Base-by-base conservation (phyloP, 208 protist genomes). In the Trypanosoma conorhini region DNA sequence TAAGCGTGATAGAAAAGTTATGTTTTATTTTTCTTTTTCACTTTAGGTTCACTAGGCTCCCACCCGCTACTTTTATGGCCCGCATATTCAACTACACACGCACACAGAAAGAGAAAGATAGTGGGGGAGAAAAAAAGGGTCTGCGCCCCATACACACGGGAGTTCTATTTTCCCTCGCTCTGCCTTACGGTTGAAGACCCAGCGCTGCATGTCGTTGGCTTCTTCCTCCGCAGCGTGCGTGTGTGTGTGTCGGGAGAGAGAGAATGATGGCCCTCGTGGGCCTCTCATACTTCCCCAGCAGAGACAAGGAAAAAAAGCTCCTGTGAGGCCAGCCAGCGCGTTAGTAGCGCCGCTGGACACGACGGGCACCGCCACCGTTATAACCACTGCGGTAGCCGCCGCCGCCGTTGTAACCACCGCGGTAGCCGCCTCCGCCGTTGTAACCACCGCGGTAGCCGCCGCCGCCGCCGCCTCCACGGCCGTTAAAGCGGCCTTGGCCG, bases 331-430 rank as follows among this genome's bases (percentile, higher is more conserved):
- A 12, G 42, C 15, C 42, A 54, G 17, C 17, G 17, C 22, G 50
- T 24, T 54, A 54, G 50, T 54, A 54, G 50, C 50, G 50, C 26
- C 50, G 17, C 4, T n/a, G 50, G 9, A 26, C 19, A n/a, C 52
- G 26, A 35, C 38, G 17, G 60, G 28, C 55, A 9, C 55, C 30
- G 13, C 78, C 63, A 61, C 70, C 56, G 38, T 81, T 28, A 28
- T 79, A 40, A 17, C 54, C 35, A 40, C 68, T 71, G 63, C 57
- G 22, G 28, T 71, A 51, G 33, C 76, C 62, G 55, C 64, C 15
- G 35, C 80, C 61, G 40, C 72, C 60, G 33, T 56, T 17, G 24
- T n/a, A n/a, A 50, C 86, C 77, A 28, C 72, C 68, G 24, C 50
- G 10, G n/a, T 33, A n/a, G 19, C 62, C 58, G 48, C 68, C 68